These are phyloP conservation scores for Phytophthora capsici DNA, from an alignment of 352 stramenopile genomes.

Conservation along the genomic window DNA sequence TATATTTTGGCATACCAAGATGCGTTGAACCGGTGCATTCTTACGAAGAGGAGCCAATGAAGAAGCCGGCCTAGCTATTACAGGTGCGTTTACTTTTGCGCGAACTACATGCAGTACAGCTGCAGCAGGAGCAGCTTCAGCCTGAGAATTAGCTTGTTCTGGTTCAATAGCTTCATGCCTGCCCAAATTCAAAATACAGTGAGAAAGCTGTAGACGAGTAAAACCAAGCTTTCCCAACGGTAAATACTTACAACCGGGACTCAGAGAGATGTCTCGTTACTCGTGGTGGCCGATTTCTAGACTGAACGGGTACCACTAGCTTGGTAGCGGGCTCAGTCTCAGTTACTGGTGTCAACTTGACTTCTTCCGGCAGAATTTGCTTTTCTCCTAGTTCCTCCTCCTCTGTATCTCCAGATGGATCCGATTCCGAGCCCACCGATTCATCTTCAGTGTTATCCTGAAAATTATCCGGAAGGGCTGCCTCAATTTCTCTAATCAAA, in stretches of 20 bases:
- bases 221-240: neutral
- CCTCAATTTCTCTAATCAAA: slow-evolving; percentile 75
- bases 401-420: slow-evolving; percentile 75
- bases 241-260: slow-evolving; percentile 37
- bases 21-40: slow-evolving; percentile 13
- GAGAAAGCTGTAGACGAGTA: neutral
- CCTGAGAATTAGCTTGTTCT: slow-evolving; percentile 9
- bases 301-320: neutral
- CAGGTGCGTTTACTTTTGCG: neutral
- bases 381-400: slow-evolving; percentile 52
- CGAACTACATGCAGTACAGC: neutral
- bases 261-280: slow-evolving; percentile 46
- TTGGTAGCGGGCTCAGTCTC: slow-evolving; percentile 4
- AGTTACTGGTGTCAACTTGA: neutral
- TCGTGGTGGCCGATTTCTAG: slow-evolving; percentile 20
- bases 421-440: slow-evolving; percentile 71
- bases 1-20: slow-evolving; percentile 22
- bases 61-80: slow-evolving; percentile 10
- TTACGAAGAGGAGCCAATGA: slow-evolving; percentile 26
- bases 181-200: neutral
- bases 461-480: slow-evolving; percentile 56
- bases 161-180: slow-evolving; percentile 20
- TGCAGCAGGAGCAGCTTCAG: slow-evolving; percentile 1
- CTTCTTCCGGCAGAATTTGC: slow-evolving; percentile 20
- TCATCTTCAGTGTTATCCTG: slow-evolving; percentile 48